phyloP scores from a whole-genome alignment of 306 rosid species.

The Inga laurina region DNA sequence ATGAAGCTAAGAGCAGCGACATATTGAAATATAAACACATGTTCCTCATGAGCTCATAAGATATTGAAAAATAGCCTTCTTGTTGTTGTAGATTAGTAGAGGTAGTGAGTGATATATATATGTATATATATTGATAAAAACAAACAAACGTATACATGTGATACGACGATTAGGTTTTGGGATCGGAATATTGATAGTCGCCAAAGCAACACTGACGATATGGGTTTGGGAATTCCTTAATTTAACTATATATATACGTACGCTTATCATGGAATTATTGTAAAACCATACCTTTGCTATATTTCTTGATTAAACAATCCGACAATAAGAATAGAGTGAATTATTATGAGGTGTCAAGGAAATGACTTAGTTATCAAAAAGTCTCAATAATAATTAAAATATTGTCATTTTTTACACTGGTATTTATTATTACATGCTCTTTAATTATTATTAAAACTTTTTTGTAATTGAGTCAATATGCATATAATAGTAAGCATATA shows the following conservation, averaged over 20 bases:
- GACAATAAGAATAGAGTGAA: background rate
- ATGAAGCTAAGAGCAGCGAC: background rate
- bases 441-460: too few relatives aligned
- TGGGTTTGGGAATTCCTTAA: background rate
- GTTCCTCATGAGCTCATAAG: background rate
- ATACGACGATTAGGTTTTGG: background rate
- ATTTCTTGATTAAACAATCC: background rate
- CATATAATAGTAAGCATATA: too few relatives aligned
- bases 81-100: constrained; percentile 58
- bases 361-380: too few relatives aligned
- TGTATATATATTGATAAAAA: background rate
- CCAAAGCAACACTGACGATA: background rate
- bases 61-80: constrained; percentile 61
- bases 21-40: background rate
- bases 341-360: too few relatives aligned
- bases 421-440: too few relatives aligned
- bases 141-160: background rate
- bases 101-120: background rate
- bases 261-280: background rate
- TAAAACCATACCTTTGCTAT: background rate
- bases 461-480: too few relatives aligned
- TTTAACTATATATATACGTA: background rate
- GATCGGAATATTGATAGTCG: background rate
- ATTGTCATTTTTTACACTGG: too few relatives aligned
- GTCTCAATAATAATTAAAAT: too few relatives aligned